Conservation (phyloP, 2,329 filamentous ascomycete species). For the Cercospora sojina region DNA sequence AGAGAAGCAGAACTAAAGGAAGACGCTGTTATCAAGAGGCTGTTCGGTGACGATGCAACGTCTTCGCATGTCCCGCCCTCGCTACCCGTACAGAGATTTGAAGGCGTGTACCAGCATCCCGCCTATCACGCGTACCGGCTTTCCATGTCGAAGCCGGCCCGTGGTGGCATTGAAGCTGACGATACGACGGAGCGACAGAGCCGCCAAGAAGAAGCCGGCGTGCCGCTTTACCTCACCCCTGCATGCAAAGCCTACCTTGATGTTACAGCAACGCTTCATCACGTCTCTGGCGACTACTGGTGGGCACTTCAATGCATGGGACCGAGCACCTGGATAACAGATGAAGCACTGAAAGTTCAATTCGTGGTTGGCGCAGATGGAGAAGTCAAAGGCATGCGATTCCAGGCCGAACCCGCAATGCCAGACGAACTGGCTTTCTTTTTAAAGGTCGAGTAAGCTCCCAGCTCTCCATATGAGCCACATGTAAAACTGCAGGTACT, state of each 20-base stretch:
- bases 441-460: slow-evolving; percentile 13
- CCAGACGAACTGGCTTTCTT: slow-evolving; percentile 18
- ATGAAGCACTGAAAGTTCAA: slow-evolving; percentile 16
- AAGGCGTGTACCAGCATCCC: slow-evolving; percentile 17
- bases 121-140: slow-evolving; percentile 12
- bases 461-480: background rate
- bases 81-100: slow-evolving; percentile 3
- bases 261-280: slow-evolving; percentile 12
- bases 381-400: slow-evolving; percentile 17
- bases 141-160: background rate
- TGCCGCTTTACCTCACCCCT: slow-evolving; percentile 11
- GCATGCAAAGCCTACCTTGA: background rate
- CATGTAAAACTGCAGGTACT: background rate
- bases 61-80: background rate
- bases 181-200: background rate
- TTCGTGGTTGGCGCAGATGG: slow-evolving; percentile 14
- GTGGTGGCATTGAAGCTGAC: background rate
- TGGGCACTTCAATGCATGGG: slow-evolving; percentile 13
- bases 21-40: slow-evolving; percentile 7
- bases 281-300: slow-evolving; percentile 20
- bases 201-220: background rate
- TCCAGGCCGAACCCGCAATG: slow-evolving; percentile 14
- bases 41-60: background rate
- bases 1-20: slow-evolving; percentile 4
- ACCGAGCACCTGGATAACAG: slow-evolving; percentile 14